Conservation (phyloP, 441 rosid genomes). For the Populus hybrid region DNA sequence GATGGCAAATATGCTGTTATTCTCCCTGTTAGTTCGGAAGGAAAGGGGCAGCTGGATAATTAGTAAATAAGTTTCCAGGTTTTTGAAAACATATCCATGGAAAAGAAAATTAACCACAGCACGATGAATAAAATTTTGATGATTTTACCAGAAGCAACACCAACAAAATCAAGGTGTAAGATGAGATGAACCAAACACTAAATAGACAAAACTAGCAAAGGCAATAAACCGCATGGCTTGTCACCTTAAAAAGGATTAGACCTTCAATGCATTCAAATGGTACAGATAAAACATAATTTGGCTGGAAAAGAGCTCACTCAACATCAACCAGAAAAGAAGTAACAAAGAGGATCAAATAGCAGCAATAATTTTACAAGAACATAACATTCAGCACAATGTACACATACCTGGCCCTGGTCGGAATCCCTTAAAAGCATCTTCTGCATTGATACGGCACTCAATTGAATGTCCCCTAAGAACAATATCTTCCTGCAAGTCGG, state of each 20-base stretch:
- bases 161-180: no score
- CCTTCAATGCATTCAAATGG: not conserved
- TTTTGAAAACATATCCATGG: not conserved
- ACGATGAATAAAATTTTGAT: not conserved
- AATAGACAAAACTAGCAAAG: no score
- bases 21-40: conserved; percentile 57
- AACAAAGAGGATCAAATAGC: not conserved
- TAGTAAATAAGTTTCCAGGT: not conserved
- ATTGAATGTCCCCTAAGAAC: conserved; percentile 96
- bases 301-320: not conserved
- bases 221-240: no score
- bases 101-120: not conserved
- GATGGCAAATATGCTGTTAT: conserved; percentile 92
- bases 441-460: conserved; percentile 98
- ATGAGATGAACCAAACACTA: no score
- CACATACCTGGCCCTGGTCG: conserved; percentile 92
- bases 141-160: not conserved
- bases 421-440: conserved; percentile 92
- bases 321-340: not conserved
- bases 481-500: conserved; percentile 67
- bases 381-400: not conserved
- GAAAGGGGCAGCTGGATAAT: conserved; percentile 5
- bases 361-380: conserved; percentile 12
- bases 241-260: no score
- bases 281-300: not conserved